Conservation (phyloP, 2,329 filamentous ascomycete species). For the Hirsutella thompsonii region DNA sequence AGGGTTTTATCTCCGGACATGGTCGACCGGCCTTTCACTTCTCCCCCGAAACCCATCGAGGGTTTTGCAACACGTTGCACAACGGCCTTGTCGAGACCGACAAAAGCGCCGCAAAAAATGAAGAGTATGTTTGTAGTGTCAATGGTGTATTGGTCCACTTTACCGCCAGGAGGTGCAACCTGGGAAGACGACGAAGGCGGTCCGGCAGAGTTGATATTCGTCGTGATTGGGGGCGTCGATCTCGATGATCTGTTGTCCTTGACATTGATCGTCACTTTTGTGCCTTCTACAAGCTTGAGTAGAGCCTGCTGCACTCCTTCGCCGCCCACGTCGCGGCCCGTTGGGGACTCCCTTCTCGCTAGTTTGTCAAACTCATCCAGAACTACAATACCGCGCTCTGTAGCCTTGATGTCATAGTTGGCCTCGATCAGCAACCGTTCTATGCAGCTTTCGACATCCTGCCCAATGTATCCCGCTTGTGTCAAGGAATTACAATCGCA, state of each 20-base stretch:
- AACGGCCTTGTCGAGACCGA: slow-evolving; percentile 78
- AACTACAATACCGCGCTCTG: slow-evolving; percentile 88
- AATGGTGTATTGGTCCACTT: slow-evolving; percentile 56
- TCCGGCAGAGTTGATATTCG: slow-evolving; percentile 34
- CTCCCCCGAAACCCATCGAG: slow-evolving; percentile 84
- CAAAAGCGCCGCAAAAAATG: slow-evolving; percentile 91
- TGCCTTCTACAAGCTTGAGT: slow-evolving; percentile 91
- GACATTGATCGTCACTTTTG: slow-evolving; percentile 81
- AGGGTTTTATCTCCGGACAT: slow-evolving; percentile 38
- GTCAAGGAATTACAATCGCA: slow-evolving; percentile 94
- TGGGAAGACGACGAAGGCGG: slow-evolving; percentile 31
- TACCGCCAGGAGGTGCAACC: slow-evolving; percentile 30
- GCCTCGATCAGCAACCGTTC: slow-evolving; percentile 81
- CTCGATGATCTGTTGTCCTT: slow-evolving; percentile 59
- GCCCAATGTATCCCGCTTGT: slow-evolving; percentile 93
- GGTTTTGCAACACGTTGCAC: slow-evolving; percentile 74
- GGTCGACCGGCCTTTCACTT: slow-evolving; percentile 48
- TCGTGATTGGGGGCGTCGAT: slow-evolving; percentile 37
- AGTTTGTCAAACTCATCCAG: slow-evolving; percentile 98
- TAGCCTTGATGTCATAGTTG: slow-evolving; percentile 73
- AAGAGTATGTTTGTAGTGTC: slow-evolving; percentile 96
- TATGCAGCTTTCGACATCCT: slow-evolving; percentile 93
- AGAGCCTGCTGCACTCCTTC: slow-evolving; percentile 95
- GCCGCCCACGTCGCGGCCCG: slow-evolving; percentile 87
- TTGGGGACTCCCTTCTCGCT: slow-evolving; percentile 71